A percentile compares a stretch with the other conserved stretches of the same genome.
Evolutionary conservation across 441 rosid species (phyloP).

Genomic region (Populus trichocarpa): DNA sequence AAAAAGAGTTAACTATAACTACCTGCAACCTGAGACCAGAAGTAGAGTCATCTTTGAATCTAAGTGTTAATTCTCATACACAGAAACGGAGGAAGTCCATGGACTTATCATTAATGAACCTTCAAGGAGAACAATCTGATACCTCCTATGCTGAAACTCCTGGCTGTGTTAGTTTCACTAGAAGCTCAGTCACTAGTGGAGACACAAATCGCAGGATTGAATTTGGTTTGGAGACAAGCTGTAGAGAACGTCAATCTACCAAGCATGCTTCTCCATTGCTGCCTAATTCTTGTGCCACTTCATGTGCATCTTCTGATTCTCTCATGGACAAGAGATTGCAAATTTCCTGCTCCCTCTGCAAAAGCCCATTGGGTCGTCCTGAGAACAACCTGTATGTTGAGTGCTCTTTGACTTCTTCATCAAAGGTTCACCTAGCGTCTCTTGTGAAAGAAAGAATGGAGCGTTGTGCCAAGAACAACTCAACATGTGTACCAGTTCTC

Average conservation of each 20-base stretch:
- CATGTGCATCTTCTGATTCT: slow-evolving; percentile 25
- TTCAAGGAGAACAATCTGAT: slow-evolving; percentile 33
- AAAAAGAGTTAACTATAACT: slow-evolving; percentile 33
- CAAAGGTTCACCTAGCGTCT: slow-evolving; percentile 60
- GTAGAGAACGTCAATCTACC: slow-evolving; percentile 27
- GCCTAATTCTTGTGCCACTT: slow-evolving; percentile 11
- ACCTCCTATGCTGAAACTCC: slow-evolving; percentile 27
- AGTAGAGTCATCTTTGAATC: slow-evolving; percentile 48
- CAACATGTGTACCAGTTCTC: slow-evolving; percentile 50
- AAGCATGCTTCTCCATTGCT: slow-evolving; percentile 14
- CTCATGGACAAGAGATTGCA: slow-evolving; percentile 39
- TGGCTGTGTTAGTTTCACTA: slow-evolving; percentile 25
- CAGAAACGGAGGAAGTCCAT: slow-evolving; percentile 56
- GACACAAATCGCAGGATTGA: slow-evolving; percentile 50
- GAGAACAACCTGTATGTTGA: slow-evolving; percentile 50
- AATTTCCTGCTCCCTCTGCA: slow-evolving; percentile 69
- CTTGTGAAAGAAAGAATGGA: slow-evolving; percentile 43
- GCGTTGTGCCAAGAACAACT: slow-evolving; percentile 27
- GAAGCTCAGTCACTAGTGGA: slow-evolving; percentile 21
- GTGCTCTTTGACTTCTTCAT: slow-evolving; percentile 51
- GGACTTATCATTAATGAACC: slow-evolving; percentile 38
- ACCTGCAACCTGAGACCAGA: slow-evolving; percentile 40
- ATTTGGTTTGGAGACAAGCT: slow-evolving; percentile 36
- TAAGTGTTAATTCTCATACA: slow-evolving; percentile 69
- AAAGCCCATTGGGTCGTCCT: slow-evolving; percentile 61